Percentiles rank a stretch among this genome's conserved stretches.
Conservation (phyloP, 257 asterid genomes). For the Solanum lycopersicoides region DNA sequence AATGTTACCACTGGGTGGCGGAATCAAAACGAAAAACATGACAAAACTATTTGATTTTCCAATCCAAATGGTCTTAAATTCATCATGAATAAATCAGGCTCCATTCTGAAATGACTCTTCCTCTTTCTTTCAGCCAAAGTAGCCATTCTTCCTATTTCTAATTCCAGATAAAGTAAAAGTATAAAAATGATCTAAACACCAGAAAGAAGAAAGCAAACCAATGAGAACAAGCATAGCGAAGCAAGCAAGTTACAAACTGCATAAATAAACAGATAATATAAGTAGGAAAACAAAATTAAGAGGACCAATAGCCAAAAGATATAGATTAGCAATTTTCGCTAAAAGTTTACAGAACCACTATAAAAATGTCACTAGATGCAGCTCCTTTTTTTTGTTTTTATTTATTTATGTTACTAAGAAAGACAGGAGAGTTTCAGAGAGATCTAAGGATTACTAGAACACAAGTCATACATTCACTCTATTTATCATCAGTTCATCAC, state of each 20-base stretch:
- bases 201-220: not conserved
- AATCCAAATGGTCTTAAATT: not conserved
- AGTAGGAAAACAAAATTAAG: not conserved
- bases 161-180: too few relatives aligned
- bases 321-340: not conserved
- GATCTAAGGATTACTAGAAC: not conserved
- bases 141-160: too few relatives aligned
- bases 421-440: not conserved
- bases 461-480: too few relatives aligned
- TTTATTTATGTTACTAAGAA: not conserved
- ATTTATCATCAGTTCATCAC: too few relatives aligned
- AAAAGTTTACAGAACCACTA: not conserved
- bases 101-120: not conserved
- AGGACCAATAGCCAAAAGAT: not conserved
- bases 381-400: not conserved
- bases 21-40: not conserved
- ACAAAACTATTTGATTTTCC: not conserved
- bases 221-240: not conserved
- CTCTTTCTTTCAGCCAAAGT: not conserved
- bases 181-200: not conserved
- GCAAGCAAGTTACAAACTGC: not conserved
- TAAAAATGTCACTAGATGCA: not conserved
- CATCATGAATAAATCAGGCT: not conserved
- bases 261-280: not conserved
- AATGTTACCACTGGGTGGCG: not conserved